Evolutionary conservation across 179 eudicot genomes (phyloP).

Genomic region (Pouteria campechiana): DNA sequence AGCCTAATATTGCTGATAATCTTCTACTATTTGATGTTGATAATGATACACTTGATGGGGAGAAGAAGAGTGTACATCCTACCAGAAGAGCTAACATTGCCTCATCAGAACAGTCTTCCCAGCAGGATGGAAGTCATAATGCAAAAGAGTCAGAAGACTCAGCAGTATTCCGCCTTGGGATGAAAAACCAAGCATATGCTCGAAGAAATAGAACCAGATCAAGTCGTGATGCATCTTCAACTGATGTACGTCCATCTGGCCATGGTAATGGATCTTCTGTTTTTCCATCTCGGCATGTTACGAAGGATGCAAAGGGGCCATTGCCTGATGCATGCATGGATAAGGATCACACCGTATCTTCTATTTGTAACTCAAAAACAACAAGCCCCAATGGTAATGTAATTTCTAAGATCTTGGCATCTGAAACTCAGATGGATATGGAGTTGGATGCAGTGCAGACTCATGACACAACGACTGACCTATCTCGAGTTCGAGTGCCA

Average conservation of each 20-base stretch:
- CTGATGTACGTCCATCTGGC: conserved; percentile 32
- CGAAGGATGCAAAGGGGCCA: conserved; percentile 16
- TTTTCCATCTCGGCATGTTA: conserved; percentile 32
- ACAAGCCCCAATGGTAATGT: conserved; percentile 13
- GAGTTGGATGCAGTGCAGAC: conserved; percentile 39
- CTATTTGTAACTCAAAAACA: conserved; percentile 10
- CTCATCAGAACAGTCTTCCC: conserved; percentile 55
- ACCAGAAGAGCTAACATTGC: conserved; percentile 23
- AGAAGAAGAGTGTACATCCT: conserved; percentile 28
- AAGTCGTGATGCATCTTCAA: conserved; percentile 65
- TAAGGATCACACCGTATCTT: conserved; percentile 9
- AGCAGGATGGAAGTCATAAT: conserved; percentile 36
- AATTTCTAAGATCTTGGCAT: conserved; percentile 17
- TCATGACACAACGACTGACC: conserved; percentile 17
- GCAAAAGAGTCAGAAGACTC: conserved; percentile 58
- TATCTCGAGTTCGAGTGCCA: conserved; percentile 11
- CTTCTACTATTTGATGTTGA: conserved; percentile 70
- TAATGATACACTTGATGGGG: conserved; percentile 41
- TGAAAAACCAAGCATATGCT: conserved; percentile 70
- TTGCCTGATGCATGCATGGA: conserved; percentile 9
- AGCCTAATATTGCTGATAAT: conserved; percentile 96
- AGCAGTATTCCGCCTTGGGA: conserved; percentile 44
- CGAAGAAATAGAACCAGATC: conserved; percentile 67
- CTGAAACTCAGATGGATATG: conserved; percentile 28
- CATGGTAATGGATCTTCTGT: conserved; percentile 39